Percentiles rank a stretch among this genome's conserved stretches.
These are phyloP conservation scores for Ehretia macrophylla DNA, from an alignment of 257 asterid species.

Conservation along the genomic window DNA sequence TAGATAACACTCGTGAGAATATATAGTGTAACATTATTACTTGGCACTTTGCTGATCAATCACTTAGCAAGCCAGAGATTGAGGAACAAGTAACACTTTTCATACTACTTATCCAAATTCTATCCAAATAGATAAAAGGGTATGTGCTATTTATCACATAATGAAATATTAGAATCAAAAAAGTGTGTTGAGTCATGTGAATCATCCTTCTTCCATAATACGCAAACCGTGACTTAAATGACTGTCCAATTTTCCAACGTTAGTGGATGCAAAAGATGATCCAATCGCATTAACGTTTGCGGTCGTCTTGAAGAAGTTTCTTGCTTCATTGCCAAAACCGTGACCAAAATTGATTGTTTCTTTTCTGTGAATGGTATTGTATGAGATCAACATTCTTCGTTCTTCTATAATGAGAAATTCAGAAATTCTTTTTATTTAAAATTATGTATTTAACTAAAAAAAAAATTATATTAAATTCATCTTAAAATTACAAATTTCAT, in stretches of 20 bases:
- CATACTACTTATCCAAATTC: background rate
- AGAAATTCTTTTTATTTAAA: no score
- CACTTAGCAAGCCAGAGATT: no score
- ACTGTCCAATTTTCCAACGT: slow-evolving; percentile 9
- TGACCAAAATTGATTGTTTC: slow-evolving; percentile 29
- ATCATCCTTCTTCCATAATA: slow-evolving; percentile 13
- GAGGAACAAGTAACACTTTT: no score
- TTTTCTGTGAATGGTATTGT: background rate
- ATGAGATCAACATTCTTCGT: background rate
- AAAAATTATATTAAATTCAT: no score
- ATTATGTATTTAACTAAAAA: no score
- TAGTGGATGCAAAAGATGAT: slow-evolving; percentile 11
- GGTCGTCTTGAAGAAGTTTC: no score
- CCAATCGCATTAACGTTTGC: slow-evolving; percentile 11
- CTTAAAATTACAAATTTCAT: no score
- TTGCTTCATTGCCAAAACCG: slow-evolving; percentile 24
- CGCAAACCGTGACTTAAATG: slow-evolving; percentile 45
- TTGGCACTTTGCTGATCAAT: no score
- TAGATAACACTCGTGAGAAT: no score
- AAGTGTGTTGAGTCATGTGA: slow-evolving; percentile 35
- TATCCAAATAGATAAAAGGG: background rate
- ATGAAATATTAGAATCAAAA: background rate
- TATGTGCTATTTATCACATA: no score
- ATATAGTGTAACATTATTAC: no score
- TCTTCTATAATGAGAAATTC: no score